Conservation (phyloP, 1,284 basidiomycete genomes). For the Termitomyces sp. region DNA sequence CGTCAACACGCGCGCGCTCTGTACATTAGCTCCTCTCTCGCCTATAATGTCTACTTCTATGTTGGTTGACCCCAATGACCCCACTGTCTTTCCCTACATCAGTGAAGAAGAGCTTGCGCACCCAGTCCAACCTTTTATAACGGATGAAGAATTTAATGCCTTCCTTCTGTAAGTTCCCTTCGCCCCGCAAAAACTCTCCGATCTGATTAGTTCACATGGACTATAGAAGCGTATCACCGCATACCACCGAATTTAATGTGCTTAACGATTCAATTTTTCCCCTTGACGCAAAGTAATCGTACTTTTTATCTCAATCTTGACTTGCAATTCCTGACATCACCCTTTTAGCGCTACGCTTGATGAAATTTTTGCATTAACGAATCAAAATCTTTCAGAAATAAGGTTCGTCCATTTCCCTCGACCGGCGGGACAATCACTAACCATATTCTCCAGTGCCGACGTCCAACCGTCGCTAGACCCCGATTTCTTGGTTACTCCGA, state of each 20-base stretch:
- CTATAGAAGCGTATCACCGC: constrained; percentile 1
- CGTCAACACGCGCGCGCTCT: not conserved
- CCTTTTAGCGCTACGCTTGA: not conserved
- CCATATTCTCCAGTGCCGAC: not conserved
- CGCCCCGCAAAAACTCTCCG: too few species aligned
- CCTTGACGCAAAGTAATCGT: not conserved
- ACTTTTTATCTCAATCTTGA: not conserved
- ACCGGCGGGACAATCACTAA: not conserved
- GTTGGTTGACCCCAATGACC: not conserved
- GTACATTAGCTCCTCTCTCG: constrained; percentile 1
- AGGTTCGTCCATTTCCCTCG: not conserved
- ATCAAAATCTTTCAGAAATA: not conserved
- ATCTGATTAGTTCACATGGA: not conserved
- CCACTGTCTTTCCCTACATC: not conserved
- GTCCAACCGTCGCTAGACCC: not conserved
- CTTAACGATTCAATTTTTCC: not conserved
- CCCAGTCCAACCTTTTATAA: not conserved
- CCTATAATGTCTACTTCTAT: not conserved
- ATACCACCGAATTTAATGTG: not conserved
- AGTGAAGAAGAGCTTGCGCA: constrained; percentile 1
- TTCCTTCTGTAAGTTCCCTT: constrained; percentile 1
- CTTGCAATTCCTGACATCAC: not conserved
- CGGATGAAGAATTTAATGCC: constrained; percentile 3
- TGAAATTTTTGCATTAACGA: not conserved
- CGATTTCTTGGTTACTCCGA: not conserved